Conservation (phyloP, 2,329 filamentous ascomycete species). For the Cryphonectria carpinicola region DNA sequence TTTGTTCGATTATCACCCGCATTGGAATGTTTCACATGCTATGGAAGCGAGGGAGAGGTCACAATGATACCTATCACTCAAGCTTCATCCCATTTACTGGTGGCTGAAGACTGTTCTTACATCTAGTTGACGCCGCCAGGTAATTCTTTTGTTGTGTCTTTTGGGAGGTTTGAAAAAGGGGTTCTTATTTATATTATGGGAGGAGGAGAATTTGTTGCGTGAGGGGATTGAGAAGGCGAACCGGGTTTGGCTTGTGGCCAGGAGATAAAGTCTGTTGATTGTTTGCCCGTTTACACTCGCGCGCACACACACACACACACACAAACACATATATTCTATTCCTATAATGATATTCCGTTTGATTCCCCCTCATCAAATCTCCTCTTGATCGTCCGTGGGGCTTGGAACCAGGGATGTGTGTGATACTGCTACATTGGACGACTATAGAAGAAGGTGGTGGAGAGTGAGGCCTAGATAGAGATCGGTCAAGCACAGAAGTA, state of each 20-base stretch:
- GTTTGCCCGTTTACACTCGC: background rate
- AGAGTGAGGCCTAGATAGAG: background rate
- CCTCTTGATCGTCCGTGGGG: background rate
- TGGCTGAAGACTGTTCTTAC: background rate
- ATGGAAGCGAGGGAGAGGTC: background rate
- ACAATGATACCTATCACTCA: constrained; percentile 6
- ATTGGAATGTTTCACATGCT: constrained; percentile 1
- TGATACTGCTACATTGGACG: background rate
- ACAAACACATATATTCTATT: constrained; percentile 23
- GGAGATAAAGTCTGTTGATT: constrained; percentile 4
- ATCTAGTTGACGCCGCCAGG: background rate
- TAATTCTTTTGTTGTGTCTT: constrained; percentile 4
- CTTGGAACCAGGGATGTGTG: background rate
- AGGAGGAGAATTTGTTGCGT: background rate
- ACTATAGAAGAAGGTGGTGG: background rate
- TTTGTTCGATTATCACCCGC: constrained; percentile 7
- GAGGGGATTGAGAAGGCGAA: background rate
- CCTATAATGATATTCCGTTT: constrained; percentile 28
- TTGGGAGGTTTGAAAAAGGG: background rate
- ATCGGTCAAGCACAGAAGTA: background rate
- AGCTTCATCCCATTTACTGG: constrained; percentile 3
- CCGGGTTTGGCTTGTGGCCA: background rate
- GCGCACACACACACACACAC: background rate
- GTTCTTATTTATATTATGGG: background rate
- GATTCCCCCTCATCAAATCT: constrained; percentile 7